phyloP scores from a whole-genome alignment of 2,329 filamentous ascomycete species.

The Cladosporium sp. region DNA sequence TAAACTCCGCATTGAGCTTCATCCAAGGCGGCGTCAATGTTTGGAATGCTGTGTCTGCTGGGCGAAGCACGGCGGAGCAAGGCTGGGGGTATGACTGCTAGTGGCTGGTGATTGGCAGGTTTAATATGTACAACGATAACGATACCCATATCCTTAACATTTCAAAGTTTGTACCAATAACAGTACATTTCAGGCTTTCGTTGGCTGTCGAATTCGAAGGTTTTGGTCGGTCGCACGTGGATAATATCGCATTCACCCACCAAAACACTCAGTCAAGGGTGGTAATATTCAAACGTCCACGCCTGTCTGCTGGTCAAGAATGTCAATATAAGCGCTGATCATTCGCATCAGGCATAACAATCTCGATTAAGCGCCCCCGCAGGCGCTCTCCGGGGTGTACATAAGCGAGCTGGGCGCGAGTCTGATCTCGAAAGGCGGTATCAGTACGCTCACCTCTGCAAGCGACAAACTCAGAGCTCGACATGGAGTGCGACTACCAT shows the following conservation, averaged over 20 bases:
- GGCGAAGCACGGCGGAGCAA: neutral
- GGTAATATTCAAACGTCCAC: too few species aligned
- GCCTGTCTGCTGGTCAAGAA: too few species aligned
- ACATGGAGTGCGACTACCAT: neutral
- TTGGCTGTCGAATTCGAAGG: too few species aligned
- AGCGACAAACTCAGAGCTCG: too few species aligned
- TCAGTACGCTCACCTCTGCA: neutral
- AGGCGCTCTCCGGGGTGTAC: neutral
- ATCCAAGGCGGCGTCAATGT: conserved; percentile 27
- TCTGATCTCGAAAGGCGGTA: neutral
- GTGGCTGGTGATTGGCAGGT: neutral
- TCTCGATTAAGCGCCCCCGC: too few species aligned
- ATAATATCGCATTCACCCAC: too few species aligned
- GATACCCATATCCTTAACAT: neutral
- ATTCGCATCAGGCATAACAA: too few species aligned
- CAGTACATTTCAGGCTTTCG: neutral
- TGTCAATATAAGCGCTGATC: too few species aligned
- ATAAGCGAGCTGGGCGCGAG: neutral
- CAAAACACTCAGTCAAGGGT: too few species aligned
- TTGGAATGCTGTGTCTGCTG: conserved; percentile 26
- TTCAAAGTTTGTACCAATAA: neutral
- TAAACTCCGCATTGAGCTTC: conserved; percentile 30
- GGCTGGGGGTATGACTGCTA: conserved; percentile 18
- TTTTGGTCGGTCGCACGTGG: too few species aligned
- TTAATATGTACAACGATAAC: neutral